These are phyloP conservation scores for Pythium scleroteichum DNA, from an alignment of 352 stramenopile species.

Conservation along the genomic window DNA sequence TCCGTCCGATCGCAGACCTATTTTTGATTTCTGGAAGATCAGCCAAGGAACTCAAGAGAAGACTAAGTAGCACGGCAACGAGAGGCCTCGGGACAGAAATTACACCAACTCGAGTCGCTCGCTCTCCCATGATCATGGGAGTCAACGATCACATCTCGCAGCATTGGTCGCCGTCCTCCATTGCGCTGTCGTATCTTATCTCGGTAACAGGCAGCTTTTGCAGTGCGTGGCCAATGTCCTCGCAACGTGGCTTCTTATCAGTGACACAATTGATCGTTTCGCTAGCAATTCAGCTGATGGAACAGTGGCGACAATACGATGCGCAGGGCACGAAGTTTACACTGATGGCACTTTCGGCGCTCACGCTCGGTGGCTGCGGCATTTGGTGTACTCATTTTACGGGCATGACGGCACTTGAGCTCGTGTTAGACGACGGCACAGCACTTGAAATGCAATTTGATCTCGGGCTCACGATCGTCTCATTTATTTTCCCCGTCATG, in stretches of 20 bases:
- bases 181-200: conserved; percentile 68
- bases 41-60: too few species aligned
- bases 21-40: too few species aligned
- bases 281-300: conserved; percentile 67
- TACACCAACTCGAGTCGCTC: too few species aligned
- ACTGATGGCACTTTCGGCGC: conserved; percentile 39
- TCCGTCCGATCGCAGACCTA: too few species aligned
- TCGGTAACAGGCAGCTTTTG: conserved; percentile 66
- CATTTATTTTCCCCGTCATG: conserved; percentile 52
- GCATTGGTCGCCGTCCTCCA: conserved; percentile 8
- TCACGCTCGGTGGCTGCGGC: conserved; percentile 58
- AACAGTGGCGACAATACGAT: conserved; percentile 60
- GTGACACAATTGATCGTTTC: not conserved
- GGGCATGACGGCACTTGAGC: conserved; percentile 57
- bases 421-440: conserved; percentile 45
- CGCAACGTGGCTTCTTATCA: not conserved
- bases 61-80: too few species aligned
- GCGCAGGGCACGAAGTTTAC: conserved; percentile 34
- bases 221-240: conserved; percentile 35
- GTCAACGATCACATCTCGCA: conserved; percentile 11
- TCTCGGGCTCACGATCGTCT: conserved; percentile 52
- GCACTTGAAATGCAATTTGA: conserved; percentile 57
- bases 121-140: not conserved
- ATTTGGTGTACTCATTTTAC: conserved; percentile 82
- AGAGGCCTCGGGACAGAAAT: too few species aligned